These are phyloP conservation scores for Taiwanofungus camphoratus DNA, from an alignment of 1,284 basidiomycete species.

Conservation along the genomic window DNA sequence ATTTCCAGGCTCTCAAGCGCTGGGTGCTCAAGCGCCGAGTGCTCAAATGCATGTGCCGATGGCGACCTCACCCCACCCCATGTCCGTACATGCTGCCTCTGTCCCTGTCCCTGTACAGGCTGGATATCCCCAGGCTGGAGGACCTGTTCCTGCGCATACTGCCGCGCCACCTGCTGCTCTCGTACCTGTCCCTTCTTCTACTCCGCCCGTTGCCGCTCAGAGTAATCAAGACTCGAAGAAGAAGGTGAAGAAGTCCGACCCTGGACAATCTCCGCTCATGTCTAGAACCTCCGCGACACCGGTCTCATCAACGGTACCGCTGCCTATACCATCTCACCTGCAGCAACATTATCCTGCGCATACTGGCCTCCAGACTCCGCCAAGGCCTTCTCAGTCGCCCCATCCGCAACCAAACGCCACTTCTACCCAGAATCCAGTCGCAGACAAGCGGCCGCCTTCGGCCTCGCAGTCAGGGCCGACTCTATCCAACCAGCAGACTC, in stretches of 20 bases:
- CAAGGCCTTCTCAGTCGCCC: constrained; percentile 14
- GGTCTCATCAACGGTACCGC: constrained; percentile 10
- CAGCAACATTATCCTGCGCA: constrained; percentile 15
- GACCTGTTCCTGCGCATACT: constrained; percentile 8
- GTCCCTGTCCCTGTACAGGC: background rate
- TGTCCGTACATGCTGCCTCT: background rate
- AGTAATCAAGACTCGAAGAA: constrained; percentile 11
- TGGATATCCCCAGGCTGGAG: background rate
- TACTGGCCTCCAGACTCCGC: constrained; percentile 10
- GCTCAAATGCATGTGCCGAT: background rate
- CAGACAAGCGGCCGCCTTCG: constrained; percentile 13
- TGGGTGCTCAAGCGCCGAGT: too few species aligned
- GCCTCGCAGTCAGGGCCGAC: constrained; percentile 7
- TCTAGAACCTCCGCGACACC: constrained; percentile 16
- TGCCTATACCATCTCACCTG: constrained; percentile 16
- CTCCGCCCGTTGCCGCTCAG: constrained; percentile 8
- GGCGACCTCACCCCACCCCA: background rate
- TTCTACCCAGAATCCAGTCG: constrained; percentile 12
- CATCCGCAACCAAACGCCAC: constrained; percentile 11
- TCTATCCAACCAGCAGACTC: constrained; percentile 3
- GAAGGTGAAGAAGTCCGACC: constrained; percentile 11
- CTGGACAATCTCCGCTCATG: constrained; percentile 12
- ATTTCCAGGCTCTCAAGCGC: too few species aligned
- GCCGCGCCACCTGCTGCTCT: constrained; percentile 14
- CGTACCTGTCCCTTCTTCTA: constrained; percentile 11